Percentiles rank a stretch among this genome's conserved stretches.
Evolutionary conservation across 2,329 filamentous ascomycete species (phyloP).

Genomic region (Grosmannia penicillata): DNA sequence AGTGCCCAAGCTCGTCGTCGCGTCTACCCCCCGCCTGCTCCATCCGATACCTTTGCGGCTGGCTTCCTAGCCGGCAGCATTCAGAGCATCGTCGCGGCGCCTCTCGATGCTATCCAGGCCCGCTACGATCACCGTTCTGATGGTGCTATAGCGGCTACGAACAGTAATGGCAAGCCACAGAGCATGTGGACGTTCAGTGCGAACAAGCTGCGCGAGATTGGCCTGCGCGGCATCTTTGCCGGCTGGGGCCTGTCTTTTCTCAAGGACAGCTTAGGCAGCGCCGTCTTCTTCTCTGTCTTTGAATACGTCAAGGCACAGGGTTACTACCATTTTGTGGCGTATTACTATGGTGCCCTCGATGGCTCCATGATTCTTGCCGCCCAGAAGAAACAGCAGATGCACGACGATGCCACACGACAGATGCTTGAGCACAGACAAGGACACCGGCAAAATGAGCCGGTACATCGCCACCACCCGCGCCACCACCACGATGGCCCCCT

Average conservation of each 20-base stretch:
- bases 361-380: conserved; percentile 29
- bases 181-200: conserved; percentile 62
- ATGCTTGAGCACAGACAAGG: conserved; percentile 3
- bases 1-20: conserved; percentile 40
- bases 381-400: conserved; percentile 4
- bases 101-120: conserved; percentile 61
- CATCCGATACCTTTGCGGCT: conserved; percentile 49
- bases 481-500: conserved; percentile 3
- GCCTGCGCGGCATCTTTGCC: conserved; percentile 56
- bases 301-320: conserved; percentile 63
- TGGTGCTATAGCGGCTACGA: conserved; percentile 10
- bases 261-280: conserved; percentile 56
- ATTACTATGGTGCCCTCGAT: conserved; percentile 49
- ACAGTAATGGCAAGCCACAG: conserved; percentile 22
- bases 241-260: conserved; percentile 55
- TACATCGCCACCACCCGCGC: conserved; percentile 1
- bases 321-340: conserved; percentile 56
- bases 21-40: conserved; percentile 54
- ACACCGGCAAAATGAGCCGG: not conserved
- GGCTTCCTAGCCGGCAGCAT: conserved; percentile 54
- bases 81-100: conserved; percentile 59
- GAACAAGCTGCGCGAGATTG: conserved; percentile 56
- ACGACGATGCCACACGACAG: conserved; percentile 26
- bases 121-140: conserved; percentile 48
- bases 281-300: conserved; percentile 60